phyloP scores from a whole-genome alignment of 139 green algal species.

The Tetradesmus lagerheimii region DNA sequence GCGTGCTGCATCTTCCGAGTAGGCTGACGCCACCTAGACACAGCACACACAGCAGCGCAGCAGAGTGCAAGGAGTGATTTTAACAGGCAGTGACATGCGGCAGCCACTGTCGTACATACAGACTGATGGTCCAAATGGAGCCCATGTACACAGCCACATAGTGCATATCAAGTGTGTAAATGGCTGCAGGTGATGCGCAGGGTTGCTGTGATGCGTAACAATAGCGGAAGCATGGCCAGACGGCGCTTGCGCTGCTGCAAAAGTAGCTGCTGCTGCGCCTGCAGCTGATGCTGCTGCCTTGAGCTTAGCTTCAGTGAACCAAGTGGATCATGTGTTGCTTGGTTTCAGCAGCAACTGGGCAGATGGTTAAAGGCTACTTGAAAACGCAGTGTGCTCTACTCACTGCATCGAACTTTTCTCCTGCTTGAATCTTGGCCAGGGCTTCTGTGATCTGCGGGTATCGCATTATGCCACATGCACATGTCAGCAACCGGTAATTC shows the following conservation, averaged over 20 bases:
- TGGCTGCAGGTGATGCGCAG: no score
- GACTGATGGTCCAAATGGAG: no score
- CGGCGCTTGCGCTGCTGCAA: no score
- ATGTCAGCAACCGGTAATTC: no score
- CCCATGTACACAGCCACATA: no score
- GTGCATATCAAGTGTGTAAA: no score
- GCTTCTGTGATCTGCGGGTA: conserved; percentile 56
- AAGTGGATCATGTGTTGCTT: background rate
- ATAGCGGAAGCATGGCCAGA: no score
- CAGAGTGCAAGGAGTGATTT: background rate
- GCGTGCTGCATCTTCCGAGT: conserved; percentile 64
- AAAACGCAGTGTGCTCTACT: conserved; percentile 4
- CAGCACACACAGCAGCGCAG: background rate
- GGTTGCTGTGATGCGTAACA: no score
- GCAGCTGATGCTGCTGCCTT: no score
- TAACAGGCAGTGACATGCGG: background rate
- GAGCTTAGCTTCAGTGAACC: background rate
- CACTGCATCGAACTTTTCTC: conserved; percentile 59
- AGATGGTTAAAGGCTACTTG: no score
- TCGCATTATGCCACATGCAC: background rate
- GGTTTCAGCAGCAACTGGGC: background rate
- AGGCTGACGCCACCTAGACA: conserved; percentile 50
- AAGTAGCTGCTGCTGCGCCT: no score
- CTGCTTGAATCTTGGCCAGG: conserved; percentile 52
- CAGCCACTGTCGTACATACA: no score